These are phyloP conservation scores for Hypocreales sp. DNA, from an alignment of 2,329 filamentous ascomycete species.

Conservation along the genomic window DNA sequence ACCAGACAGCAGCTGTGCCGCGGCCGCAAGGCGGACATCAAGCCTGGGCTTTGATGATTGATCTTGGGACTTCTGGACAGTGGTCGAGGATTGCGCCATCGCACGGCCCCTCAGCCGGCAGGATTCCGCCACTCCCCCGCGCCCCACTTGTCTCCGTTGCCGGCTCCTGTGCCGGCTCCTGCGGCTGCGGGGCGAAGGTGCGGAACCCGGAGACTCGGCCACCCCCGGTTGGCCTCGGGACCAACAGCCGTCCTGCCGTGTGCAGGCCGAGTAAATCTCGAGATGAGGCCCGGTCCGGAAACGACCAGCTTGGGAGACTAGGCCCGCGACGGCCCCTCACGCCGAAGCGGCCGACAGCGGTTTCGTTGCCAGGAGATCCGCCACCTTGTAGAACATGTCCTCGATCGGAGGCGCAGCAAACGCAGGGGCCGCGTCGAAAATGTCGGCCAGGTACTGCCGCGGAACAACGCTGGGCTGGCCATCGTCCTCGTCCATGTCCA, in stretches of 20 bases:
- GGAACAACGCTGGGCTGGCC: constrained; percentile 45
- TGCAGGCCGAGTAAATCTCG: too few species aligned
- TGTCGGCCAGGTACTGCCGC: constrained; percentile 50
- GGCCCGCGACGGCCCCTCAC: too few species aligned
- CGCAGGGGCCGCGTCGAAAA: constrained; percentile 55
- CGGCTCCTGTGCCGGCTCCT: too few species aligned
- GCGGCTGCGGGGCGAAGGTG: too few species aligned
- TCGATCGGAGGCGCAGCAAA: constrained; percentile 57
- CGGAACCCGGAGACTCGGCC: too few species aligned
- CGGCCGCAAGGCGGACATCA: too few species aligned
- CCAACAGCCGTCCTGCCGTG: too few species aligned
- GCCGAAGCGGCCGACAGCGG: constrained; percentile 23
- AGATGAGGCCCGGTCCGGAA: too few species aligned
- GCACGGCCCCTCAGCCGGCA: background rate
- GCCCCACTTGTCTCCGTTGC: background rate
- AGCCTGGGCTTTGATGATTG: too few species aligned
- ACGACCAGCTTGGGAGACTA: too few species aligned
- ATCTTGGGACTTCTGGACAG: too few species aligned
- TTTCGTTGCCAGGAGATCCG: constrained; percentile 42
- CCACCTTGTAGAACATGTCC: constrained; percentile 62
- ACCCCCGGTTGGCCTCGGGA: too few species aligned
- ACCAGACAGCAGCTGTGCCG: constrained; percentile 31
- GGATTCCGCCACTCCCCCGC: background rate
- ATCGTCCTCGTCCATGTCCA: constrained; percentile 26
- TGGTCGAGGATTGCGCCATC: constrained; percentile 1